Conservation (phyloP, 1,139 yeast genomes). For the Yamadazyma triangularis region DNA sequence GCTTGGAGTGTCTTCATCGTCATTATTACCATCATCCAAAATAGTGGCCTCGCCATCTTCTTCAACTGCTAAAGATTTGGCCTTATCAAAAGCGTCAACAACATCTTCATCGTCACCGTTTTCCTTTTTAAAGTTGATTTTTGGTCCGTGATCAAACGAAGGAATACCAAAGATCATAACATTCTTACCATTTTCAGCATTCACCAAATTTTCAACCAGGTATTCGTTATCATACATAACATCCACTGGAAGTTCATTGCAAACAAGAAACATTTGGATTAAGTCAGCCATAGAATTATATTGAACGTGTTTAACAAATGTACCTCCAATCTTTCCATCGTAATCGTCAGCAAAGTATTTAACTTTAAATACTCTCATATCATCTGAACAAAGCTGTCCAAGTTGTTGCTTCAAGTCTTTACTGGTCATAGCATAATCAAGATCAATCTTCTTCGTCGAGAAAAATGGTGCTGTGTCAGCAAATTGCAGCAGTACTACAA, state of each 20-base stretch:
- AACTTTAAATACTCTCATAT: slow-evolving; percentile 5
- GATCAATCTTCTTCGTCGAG: not conserved
- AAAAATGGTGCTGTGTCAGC: not conserved
- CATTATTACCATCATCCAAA: slow-evolving; percentile 12
- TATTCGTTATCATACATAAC: not conserved
- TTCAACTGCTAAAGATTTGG: slow-evolving; percentile 29
- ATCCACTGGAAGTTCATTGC: not conserved
- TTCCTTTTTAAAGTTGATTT: not conserved
- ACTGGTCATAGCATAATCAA: not conserved
- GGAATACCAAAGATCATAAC: not conserved
- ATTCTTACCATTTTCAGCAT: not conserved
- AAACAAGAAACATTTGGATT: too few relatives aligned
- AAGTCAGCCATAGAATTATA: not conserved
- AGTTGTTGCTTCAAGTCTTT: not conserved
- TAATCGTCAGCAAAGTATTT: not conserved
- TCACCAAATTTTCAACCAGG: too few relatives aligned
- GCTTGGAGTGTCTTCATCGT: slow-evolving; percentile 6
- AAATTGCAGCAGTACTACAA: too few relatives aligned
- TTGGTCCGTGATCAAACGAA: not conserved
- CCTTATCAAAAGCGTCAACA: slow-evolving; percentile 29
- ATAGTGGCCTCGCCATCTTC: slow-evolving; percentile 20
- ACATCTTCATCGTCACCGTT: slow-evolving; percentile 19
- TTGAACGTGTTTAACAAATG: not conserved
- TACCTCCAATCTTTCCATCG: not conserved
- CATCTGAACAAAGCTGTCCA: slow-evolving; percentile 1